Evolutionary conservation across 176 grass and related monocot genomes (phyloP), one percentile per base, ranked within the genome.

Genomic region (Triticum monococcum): DNA sequence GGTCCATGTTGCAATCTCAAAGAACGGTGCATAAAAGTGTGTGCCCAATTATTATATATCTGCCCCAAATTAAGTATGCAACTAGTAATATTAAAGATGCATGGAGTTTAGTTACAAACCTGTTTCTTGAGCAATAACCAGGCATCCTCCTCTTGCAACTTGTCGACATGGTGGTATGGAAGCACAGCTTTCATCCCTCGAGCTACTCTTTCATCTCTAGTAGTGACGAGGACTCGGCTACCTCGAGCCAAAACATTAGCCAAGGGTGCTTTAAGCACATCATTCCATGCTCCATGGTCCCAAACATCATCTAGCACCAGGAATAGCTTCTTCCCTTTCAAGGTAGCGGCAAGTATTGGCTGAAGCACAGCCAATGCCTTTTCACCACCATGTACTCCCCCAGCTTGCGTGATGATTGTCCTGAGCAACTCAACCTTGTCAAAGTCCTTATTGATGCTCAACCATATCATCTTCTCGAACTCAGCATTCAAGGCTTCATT

Each of bases 271-370:
- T n/a, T 1, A 1, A 81, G 78, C 0, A 81, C 68, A 0, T 2
- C 0, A 0, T 3, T 6, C 85, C 85, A 87, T 9, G 22, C 85
- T 0, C 1, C 0, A 1, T 38, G 2, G 17, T 30, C 5, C 86
- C 86, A 87, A 0, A 87, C 33, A 73, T 87, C 86, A 64, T 87
- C 86, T 7, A 87, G 37, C 23, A 87, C 68, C 0, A 87, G 0
- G 2, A 87, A 18, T 23, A 33, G 37, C 61, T 75, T 87, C 11
- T 36, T 28, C n/a, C 71, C 32, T 2, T 13, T 41, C 2, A 87
- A 40, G 4, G 41, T 18, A 6, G 9, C 3, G 3, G 4, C 52
- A 5, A 87, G 68, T 4, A 9, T 22, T 22, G 0, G 9, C 1
- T 22, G n/a, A 0, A 87, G 12, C 0, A 9, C 1, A 0, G 0